Evolutionary conservation across 78 protist species (phyloP), one percentile per base, ranked within the genome.

Genomic region (Pigoraptor vietnamica): DNA sequence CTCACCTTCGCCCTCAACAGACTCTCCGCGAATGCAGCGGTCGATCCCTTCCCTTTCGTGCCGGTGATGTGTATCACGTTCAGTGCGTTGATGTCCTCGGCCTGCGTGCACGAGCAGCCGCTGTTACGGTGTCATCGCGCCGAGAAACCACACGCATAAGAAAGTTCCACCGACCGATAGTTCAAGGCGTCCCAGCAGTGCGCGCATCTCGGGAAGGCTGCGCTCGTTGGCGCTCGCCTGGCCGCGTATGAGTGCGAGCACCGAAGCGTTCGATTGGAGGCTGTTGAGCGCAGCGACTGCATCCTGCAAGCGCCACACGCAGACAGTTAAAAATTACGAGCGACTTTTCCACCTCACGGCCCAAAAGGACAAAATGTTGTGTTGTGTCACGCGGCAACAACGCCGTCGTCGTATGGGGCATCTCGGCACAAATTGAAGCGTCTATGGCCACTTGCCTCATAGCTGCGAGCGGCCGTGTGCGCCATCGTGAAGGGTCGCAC

Each of bases 31-130:
- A 93, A 24, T 0, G 93, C 36, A 40, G 83, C 0, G 24, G 92
- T 89, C 19, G 96, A 92, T 23, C 97, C 97, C 24, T 95, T 95
- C 34, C 97, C 97, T 36, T 95, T 95, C 9, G 97, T 95, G 25
- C 97, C 97, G 1, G 97, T 96, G 35, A 95, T 55, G 81, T 95
- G 97, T 32, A 95, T 81, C 34, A 89, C 29, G 2, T 88, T 38
- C 37, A 38, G 0, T 39, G 37, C 10, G 36, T 81, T 23, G 23
- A 81, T 10, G 14, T 81, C 86, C 37, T n/a, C n/a, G n/a, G n/a
- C 37, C 9, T 1, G 36, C 35, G 37, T 81, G 86, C 86, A 23
- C 86, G 10, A n/a, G n/a, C n/a, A n/a, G n/a, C n/a, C n/a, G n/a
- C n/a, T n/a, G n/a, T n/a, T n/a, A n/a, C n/a, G n/a, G n/a, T n/a